These are phyloP conservation scores for Naumovozyma dairenensis DNA, from an alignment of 805 yeast genomes.

Conservation along the genomic window DNA sequence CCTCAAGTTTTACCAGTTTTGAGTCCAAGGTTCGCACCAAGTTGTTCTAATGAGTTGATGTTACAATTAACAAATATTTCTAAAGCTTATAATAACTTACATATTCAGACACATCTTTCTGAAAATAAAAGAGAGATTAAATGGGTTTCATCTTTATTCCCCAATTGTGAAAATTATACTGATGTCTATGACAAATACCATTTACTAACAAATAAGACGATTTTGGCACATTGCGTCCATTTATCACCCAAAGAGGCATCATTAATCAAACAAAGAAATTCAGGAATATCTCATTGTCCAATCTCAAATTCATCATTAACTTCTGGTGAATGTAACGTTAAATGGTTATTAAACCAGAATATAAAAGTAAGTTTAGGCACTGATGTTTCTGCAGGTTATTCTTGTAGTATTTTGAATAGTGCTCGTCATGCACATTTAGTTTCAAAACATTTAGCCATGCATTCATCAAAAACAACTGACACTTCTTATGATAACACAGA, in stretches of 20 bases:
- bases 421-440: constrained; percentile 66
- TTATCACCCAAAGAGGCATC: constrained; percentile 54
- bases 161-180: constrained; percentile 58
- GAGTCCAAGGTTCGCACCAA: constrained; percentile 92
- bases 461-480: constrained; percentile 24
- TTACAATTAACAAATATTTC: constrained; percentile 52
- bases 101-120: constrained; percentile 84
- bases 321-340: constrained; percentile 82
- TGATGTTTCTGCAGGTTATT: constrained; percentile 69
- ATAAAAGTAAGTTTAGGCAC: constrained; percentile 77
- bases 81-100: constrained; percentile 35
- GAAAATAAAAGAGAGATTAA: constrained; percentile 70
- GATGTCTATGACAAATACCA: constrained; percentile 63
- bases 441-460: constrained; percentile 62
- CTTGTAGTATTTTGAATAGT: constrained; percentile 52
- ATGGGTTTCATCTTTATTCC: constrained; percentile 65
- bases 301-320: constrained; percentile 79
- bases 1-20: constrained; percentile 59
- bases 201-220: constrained; percentile 54
- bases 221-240: constrained; percentile 86
- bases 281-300: constrained; percentile 91
- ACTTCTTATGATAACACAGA: no score
- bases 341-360: constrained; percentile 51
- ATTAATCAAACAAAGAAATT: constrained; percentile 40
- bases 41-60: constrained; percentile 60